A percentile compares a stretch with the other conserved stretches of the same genome.
Conservation (phyloP, 129 eudicot genomes). For the Lactuca saligna region DNA sequence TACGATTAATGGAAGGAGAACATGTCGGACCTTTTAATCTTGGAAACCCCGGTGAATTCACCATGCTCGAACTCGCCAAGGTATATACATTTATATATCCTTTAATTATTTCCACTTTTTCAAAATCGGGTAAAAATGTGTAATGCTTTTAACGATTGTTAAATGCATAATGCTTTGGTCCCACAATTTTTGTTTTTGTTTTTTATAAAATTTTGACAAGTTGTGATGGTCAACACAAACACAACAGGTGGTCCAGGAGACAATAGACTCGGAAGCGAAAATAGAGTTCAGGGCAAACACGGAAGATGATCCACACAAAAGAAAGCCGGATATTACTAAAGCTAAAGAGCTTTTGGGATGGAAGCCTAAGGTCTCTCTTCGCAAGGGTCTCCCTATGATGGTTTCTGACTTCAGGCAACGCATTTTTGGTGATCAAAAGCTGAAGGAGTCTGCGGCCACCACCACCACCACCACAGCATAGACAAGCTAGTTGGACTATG, state of each 20-base stretch:
- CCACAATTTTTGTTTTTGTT: too few relatives aligned
- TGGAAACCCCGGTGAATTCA: slow-evolving; percentile 98
- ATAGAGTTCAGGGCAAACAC: slow-evolving; percentile 89
- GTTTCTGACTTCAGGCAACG: slow-evolving; percentile 87
- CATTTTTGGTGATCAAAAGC: slow-evolving; percentile 68
- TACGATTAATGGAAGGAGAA: slow-evolving; percentile 97
- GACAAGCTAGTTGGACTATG: slow-evolving; percentile 10
- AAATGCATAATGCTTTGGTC: neutral
- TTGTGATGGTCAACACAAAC: slow-evolving; percentile 28
- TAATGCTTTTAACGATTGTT: too few relatives aligned
- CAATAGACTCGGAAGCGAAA: slow-evolving; percentile 82
- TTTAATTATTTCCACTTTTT: neutral
- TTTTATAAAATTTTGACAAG: neutral
- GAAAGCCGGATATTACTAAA: slow-evolving; percentile 86
- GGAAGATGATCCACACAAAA: slow-evolving; percentile 96
- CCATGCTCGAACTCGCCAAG: slow-evolving; percentile 98
- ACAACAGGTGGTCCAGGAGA: slow-evolving; percentile 83
- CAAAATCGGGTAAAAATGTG: too few relatives aligned
- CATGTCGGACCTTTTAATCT: slow-evolving; percentile 94
- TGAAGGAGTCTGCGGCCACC: slow-evolving; percentile 34
- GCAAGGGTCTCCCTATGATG: slow-evolving; percentile 89
- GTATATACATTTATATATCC: slow-evolving; percentile 26
- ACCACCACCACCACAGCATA: slow-evolving; percentile 20
- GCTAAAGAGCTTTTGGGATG: slow-evolving; percentile 91
- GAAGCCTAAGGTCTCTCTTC: slow-evolving; percentile 95